Conservation (phyloP, 805 yeast genomes). For the Yarrowia porcina region DNA sequence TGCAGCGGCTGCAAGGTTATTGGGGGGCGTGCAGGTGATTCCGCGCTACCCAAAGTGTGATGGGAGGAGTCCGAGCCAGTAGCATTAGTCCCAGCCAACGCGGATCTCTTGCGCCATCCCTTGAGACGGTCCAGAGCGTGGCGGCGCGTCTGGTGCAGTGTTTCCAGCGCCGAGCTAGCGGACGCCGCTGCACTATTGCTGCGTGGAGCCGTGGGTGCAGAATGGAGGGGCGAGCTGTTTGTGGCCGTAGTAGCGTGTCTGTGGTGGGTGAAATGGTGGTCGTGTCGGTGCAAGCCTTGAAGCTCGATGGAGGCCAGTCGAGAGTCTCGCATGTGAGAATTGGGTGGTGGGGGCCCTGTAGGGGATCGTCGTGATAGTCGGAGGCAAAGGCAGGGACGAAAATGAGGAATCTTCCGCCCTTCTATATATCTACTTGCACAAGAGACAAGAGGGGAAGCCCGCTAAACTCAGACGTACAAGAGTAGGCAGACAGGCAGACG, state of each 20-base stretch:
- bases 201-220: no score
- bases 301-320: neutral
- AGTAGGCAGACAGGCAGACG: no score
- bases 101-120: slow-evolving; percentile 17
- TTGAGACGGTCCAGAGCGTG: neutral
- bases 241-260: no score
- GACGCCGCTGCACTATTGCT: no score
- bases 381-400: no score
- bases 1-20: slow-evolving; percentile 19
- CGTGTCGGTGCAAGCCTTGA: no score
- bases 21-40: neutral
- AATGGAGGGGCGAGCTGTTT: no score
- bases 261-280: neutral
- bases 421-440: slow-evolving; percentile 3
- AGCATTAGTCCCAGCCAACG: no score
- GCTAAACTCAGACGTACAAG: slow-evolving; percentile 9
- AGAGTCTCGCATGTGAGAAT: slow-evolving; percentile 2
- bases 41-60: no score
- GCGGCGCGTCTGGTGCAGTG: neutral
- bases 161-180: neutral
- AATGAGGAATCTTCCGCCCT: no score
- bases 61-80: no score
- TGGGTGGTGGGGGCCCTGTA: neutral
- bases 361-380: slow-evolving; percentile 18
- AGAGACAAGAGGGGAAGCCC: slow-evolving; percentile 14